Percentiles rank a stretch among this genome's conserved stretches.
Conservation (phyloP, 73 alveolate genomes). For the Paramecium pentaurelia region DNA sequence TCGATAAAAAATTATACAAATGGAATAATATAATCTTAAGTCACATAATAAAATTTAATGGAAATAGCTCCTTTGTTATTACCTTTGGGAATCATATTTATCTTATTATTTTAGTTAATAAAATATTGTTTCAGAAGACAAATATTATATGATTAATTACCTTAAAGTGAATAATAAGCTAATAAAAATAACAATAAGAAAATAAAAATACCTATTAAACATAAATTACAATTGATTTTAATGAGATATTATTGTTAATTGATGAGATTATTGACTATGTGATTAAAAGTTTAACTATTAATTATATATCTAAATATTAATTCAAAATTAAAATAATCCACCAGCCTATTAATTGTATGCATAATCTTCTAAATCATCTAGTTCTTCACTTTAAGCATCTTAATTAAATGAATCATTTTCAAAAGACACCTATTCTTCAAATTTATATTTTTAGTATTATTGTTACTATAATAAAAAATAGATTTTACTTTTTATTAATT, state of each 20-base stretch:
- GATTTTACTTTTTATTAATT: neutral
- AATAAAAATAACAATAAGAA: neutral
- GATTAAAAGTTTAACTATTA: neutral
- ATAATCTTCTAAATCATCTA: neutral
- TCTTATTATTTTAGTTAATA: neutral
- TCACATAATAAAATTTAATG: neutral
- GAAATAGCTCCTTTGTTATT: neutral
- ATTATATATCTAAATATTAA: neutral
- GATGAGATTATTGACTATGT: neutral
- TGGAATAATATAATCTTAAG: neutral
- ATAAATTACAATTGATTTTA: neutral
- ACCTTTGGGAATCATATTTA: neutral
- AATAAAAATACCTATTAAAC: neutral
- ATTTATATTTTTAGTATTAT: neutral
- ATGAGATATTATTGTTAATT: neutral
- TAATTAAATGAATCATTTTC: slow-evolving; percentile 13
- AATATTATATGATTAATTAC: neutral
- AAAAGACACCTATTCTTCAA: neutral
- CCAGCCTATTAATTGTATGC: neutral
- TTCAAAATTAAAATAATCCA: neutral
- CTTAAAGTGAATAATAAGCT: neutral
- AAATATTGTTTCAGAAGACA: neutral
- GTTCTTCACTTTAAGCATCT: slow-evolving; percentile 31
- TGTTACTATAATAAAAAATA: neutral
- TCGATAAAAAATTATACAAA: neutral